Conservation (phyloP, 208 protist species). For the Trypanosoma mega region DNA sequence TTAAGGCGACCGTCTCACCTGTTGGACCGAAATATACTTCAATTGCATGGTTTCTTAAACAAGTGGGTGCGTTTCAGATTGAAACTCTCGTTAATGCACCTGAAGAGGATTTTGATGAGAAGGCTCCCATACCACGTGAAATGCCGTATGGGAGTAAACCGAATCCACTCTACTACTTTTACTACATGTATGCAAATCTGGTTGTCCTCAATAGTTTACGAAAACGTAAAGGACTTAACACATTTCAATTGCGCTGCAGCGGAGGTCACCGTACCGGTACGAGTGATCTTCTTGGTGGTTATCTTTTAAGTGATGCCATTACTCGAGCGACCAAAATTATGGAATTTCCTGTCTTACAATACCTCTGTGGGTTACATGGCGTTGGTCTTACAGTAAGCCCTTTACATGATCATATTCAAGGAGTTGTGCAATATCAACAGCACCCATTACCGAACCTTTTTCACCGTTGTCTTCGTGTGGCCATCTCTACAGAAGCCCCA, state of each 20-base stretch:
- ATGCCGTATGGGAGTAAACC: conserved; percentile 85
- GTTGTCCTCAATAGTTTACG: conserved; percentile 94
- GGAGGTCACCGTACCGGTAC: conserved; percentile 81
- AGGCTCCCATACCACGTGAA: conserved; percentile 37
- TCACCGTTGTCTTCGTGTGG: conserved; percentile 94
- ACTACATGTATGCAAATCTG: conserved; percentile 98
- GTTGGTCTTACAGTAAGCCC: conserved; percentile 97
- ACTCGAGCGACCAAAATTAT: conserved; percentile 95
- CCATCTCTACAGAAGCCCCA: conserved; percentile 97
- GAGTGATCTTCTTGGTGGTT: conserved; percentile 92
- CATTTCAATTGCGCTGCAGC: conserved; percentile 92
- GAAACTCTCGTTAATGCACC: conserved; percentile 70
- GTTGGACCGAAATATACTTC: conserved; percentile 62
- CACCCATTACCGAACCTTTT: conserved; percentile 96
- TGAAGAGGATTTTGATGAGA: conserved; percentile 63
- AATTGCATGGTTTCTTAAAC: conserved; percentile 91
- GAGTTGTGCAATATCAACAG: conserved; percentile 91
- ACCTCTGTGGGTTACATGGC: conserved; percentile 96
- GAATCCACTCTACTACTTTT: conserved; percentile 96
- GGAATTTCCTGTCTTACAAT: conserved; percentile 96
- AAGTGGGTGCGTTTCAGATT: conserved; percentile 78
- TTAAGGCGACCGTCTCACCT: conserved; percentile 94
- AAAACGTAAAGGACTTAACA: conserved; percentile 59
- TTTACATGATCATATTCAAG: conserved; percentile 96
- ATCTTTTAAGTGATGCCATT: conserved; percentile 94